Evolutionary conservation across 805 yeast genomes (phyloP).

Genomic region (Candida gorgasii): DNA sequence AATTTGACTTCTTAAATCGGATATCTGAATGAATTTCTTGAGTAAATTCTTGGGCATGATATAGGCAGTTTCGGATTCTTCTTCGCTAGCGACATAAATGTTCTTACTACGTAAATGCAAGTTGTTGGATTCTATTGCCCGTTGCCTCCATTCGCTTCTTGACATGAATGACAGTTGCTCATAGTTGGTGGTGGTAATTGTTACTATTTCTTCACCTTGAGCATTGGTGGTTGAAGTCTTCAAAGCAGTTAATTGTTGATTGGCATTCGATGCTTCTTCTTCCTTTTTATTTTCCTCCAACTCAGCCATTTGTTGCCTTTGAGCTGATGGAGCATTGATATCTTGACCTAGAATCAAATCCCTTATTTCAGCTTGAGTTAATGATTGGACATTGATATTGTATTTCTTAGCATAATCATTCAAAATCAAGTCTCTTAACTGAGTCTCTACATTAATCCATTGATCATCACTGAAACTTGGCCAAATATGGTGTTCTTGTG

Average conservation of each 20-base stretch:
- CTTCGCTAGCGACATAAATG: conserved; percentile 70
- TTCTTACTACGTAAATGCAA: conserved; percentile 70
- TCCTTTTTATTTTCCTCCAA: conserved; percentile 50
- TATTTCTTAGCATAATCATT: conserved; percentile 83
- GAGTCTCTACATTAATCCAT: conserved; percentile 89
- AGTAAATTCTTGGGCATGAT: conserved; percentile 82
- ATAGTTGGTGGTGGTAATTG: conserved; percentile 87
- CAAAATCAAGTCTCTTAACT: conserved; percentile 83
- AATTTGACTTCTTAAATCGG: conserved; percentile 80
- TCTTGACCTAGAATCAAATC: conserved; percentile 95
- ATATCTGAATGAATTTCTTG: conserved; percentile 71
- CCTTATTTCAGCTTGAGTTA: conserved; percentile 91
- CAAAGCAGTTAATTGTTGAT: conserved; percentile 65
- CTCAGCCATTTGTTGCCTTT: conserved; percentile 82
- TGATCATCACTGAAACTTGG: conserved; percentile 85
- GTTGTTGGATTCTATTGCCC: conserved; percentile 78
- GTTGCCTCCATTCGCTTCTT: conserved; percentile 84
- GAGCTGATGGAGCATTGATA: conserved; percentile 83
- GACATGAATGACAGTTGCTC: conserved; percentile 85
- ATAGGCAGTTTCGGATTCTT: conserved; percentile 61
- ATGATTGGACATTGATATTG: conserved; percentile 79
- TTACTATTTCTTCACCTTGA: conserved; percentile 94
- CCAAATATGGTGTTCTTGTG: conserved; percentile 87
- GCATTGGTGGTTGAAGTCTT: conserved; percentile 85
- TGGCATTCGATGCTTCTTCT: conserved; percentile 34